Evolutionary conservation across 805 yeast genomes (phyloP).

Genomic region (Candida qinlingensis): DNA sequence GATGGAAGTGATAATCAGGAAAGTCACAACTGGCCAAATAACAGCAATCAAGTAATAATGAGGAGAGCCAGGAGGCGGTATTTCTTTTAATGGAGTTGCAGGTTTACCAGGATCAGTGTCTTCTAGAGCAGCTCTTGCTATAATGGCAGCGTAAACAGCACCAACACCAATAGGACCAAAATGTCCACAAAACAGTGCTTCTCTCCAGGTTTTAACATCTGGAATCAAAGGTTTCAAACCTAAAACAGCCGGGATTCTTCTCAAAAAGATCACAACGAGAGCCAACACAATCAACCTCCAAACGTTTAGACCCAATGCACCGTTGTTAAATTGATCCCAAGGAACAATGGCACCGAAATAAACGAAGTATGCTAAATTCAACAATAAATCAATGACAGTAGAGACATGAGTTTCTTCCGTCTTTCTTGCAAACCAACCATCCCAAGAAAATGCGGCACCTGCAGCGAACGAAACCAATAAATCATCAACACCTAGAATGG

Average conservation of each 20-base stretch:
- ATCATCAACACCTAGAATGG: conserved; percentile 85
- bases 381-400: conserved; percentile 78
- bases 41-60: conserved; percentile 56
- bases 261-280: conserved; percentile 62
- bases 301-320: conserved; percentile 54
- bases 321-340: conserved; percentile 71
- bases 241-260: conserved; percentile 81
- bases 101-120: conserved; percentile 36
- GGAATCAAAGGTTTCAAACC: conserved; percentile 75
- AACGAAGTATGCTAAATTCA: conserved; percentile 82
- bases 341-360: conserved; percentile 90
- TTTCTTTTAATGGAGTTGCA: conserved; percentile 48
- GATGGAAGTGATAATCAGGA: conserved; percentile 75
- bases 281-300: conserved; percentile 82
- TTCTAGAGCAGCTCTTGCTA: conserved; percentile 72
- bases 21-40: conserved; percentile 82
- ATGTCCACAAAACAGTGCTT: conserved; percentile 90
- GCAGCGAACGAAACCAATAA: conserved; percentile 86
- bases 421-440: conserved; percentile 77
- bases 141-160: conserved; percentile 77
- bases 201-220: conserved; percentile 87
- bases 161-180: conserved; percentile 97
- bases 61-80: conserved; percentile 42
- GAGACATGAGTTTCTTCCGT: conserved; percentile 86
- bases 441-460: conserved; percentile 93